Conservation (phyloP, 129 eudicot genomes). For the Deinandra increscens region DNA sequence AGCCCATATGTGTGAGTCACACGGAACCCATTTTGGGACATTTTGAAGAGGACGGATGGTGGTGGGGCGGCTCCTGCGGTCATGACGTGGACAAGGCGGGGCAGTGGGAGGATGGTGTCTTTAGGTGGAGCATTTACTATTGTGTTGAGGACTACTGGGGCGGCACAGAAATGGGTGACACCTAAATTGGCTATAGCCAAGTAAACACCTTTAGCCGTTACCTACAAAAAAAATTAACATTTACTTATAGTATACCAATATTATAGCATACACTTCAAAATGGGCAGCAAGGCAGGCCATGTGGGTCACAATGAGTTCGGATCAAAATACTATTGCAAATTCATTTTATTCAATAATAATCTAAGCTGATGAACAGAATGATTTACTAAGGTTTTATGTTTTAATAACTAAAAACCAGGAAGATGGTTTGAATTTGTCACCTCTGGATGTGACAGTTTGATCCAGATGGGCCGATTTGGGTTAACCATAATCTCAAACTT, state of each 20-base stretch:
- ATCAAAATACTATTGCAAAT: background rate
- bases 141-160: slow-evolving; percentile 88
- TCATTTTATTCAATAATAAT: background rate
- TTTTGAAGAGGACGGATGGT: slow-evolving; percentile 59
- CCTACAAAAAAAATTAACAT: slow-evolving; percentile 34
- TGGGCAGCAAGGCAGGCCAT: background rate
- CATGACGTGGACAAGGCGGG: slow-evolving; percentile 68
- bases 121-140: slow-evolving; percentile 61
- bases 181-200: slow-evolving; percentile 72
- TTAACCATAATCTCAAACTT: background rate
- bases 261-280: background rate
- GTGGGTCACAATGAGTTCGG: background rate
- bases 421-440: background rate
- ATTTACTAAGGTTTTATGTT: background rate
- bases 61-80: slow-evolving; percentile 97
- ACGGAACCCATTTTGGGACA: slow-evolving; percentile 65
- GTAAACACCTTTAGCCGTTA: slow-evolving; percentile 68
- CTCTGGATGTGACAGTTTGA: background rate
- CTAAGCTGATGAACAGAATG: background rate
- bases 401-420: background rate
- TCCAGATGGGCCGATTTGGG: background rate
- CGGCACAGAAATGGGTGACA: slow-evolving; percentile 93
- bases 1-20: slow-evolving; percentile 87
- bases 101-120: slow-evolving; percentile 67
- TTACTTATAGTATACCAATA: background rate